phyloP scores from a whole-genome alignment of 163 green algal species.

The Scenedesmus sp. region DNA sequence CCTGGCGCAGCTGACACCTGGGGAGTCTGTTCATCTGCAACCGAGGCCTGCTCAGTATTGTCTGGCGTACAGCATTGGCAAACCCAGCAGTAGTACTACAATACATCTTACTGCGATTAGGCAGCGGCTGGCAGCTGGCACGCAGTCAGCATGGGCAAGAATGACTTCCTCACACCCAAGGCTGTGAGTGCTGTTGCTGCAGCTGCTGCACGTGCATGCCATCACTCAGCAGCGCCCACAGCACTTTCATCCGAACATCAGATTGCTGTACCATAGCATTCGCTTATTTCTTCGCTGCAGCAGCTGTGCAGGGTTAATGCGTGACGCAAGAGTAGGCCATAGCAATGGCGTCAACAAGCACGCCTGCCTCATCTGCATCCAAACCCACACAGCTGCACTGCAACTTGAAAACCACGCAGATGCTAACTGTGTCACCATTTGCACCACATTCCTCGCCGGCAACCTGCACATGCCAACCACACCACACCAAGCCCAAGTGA shows the following conservation, averaged over 20 bases:
- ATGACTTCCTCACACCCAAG: constrained; percentile 89
- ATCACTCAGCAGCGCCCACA: neutral
- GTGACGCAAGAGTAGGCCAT: no score
- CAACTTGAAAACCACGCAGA: no score
- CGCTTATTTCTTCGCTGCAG: no score
- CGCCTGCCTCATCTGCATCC: neutral
- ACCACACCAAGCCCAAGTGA: constrained; percentile 72
- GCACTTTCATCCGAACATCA: neutral
- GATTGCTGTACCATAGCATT: no score
- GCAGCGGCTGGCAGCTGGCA: neutral
- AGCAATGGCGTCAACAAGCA: no score
- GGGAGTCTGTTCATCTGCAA: neutral
- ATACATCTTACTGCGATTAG: neutral
- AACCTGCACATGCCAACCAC: constrained; percentile 87
- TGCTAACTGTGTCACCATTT: no score
- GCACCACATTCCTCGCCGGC: neutral
- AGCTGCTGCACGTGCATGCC: neutral
- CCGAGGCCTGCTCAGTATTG: neutral
- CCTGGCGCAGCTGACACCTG: neutral
- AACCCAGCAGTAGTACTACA: neutral
- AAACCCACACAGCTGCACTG: no score
- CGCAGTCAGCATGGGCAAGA: constrained; percentile 65
- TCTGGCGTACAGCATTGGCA: neutral
- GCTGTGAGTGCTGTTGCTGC: constrained; percentile 64
- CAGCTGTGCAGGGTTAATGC: neutral